Conservation (phyloP, 1,284 basidiomycete genomes). For the Boletus smithii region DNA sequence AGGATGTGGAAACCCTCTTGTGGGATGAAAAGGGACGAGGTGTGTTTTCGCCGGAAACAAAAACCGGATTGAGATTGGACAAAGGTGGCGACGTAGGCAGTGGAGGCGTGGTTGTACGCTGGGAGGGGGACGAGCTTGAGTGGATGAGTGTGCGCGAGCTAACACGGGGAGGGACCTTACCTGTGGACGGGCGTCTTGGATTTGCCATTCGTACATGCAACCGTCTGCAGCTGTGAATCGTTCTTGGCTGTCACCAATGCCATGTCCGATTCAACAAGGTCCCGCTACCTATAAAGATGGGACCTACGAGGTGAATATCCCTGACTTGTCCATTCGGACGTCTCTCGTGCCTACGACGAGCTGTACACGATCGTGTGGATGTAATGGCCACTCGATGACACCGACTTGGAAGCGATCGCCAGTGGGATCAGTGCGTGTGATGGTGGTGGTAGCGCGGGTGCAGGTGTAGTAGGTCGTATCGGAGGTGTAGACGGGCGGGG, state of each 20-base stretch:
- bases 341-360: constrained; percentile 29
- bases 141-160: neutral
- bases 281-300: too few relatives aligned
- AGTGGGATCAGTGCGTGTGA: constrained; percentile 20
- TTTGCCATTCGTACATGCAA: constrained; percentile 31
- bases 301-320: constrained; percentile 26
- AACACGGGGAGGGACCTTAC: constrained; percentile 8
- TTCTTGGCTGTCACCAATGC: constrained; percentile 25
- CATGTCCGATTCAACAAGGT: neutral
- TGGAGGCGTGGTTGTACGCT: neutral
- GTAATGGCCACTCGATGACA: constrained; percentile 31
- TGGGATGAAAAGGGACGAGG: constrained; percentile 27
- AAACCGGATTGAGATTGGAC: constrained; percentile 19
- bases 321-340: constrained; percentile 25
- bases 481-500: constrained; percentile 16
- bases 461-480: constrained; percentile 15
- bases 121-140: constrained; percentile 28
- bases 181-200: constrained; percentile 24
- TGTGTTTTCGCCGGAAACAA: constrained; percentile 19
- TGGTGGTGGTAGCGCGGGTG: constrained; percentile 22
- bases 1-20: constrained; percentile 31
- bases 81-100: constrained; percentile 31
- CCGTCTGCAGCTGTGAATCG: constrained; percentile 26
- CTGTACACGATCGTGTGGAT: neutral
- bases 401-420: constrained; percentile 30